Evolutionary conservation across 2,329 filamentous ascomycete genomes (phyloP).

Genomic region (Fusarium sp.): DNA sequence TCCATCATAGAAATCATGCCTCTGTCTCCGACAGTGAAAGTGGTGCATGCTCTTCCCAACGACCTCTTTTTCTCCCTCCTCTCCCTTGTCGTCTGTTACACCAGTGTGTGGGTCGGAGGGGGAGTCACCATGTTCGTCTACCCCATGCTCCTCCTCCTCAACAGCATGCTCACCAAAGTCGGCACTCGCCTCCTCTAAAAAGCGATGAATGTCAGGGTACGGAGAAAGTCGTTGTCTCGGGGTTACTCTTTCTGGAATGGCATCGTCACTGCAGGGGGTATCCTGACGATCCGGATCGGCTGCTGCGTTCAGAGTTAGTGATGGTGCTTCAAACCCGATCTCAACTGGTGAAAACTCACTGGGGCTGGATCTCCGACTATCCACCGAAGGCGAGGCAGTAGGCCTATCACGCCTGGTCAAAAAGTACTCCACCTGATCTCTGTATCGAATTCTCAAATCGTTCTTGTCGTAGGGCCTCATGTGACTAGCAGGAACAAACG

Average conservation of each 20-base stretch:
- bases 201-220: not conserved
- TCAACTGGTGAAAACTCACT: not conserved
- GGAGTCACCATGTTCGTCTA: not conserved
- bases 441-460: not conserved
- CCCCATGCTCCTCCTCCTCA: not conserved
- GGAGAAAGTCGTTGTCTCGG: not conserved
- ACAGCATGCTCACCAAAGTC: not conserved
- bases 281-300: not conserved
- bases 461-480: slow-evolving; percentile 1
- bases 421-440: not conserved
- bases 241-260: not conserved
- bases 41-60: not conserved
- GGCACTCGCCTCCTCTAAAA: not conserved
- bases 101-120: not conserved
- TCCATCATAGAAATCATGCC: not conserved
- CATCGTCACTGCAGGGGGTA: not conserved
- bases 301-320: not conserved
- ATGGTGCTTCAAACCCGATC: not conserved
- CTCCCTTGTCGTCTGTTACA: not conserved
- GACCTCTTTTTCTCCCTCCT: not conserved
- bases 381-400: not conserved
- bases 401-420: not conserved
- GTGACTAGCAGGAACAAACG: not conserved
- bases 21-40: not conserved
- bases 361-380: not conserved